A percentile compares a stretch with the other conserved stretches of the same genome.
These are phyloP conservation scores for Leishmania lainsoni DNA, from an alignment of 208 protist genomes.

Conservation along the genomic window DNA sequence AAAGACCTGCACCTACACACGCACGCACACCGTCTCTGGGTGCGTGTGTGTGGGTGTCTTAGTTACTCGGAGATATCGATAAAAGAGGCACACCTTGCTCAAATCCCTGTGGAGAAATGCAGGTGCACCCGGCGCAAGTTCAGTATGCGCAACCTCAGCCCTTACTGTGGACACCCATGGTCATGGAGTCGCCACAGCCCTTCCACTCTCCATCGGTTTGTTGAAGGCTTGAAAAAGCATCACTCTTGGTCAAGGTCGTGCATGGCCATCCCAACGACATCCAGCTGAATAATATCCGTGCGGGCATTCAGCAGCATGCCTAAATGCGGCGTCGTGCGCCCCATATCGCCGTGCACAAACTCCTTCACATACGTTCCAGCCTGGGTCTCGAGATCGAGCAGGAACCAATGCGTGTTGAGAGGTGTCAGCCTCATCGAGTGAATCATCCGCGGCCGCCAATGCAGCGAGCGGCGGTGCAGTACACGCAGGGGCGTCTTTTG, in stretches of 20 bases:
- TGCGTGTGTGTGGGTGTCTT: not conserved
- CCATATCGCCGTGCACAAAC: constrained; percentile 97
- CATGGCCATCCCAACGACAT: constrained; percentile 92
- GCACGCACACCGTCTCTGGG: not conserved
- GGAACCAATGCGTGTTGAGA: constrained; percentile 89
- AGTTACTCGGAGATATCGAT: not conserved
- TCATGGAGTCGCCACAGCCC: not conserved
- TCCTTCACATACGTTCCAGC: constrained; percentile 99
- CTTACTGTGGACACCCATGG: not conserved
- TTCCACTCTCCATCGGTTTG: not conserved
- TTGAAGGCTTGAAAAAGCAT: not conserved
- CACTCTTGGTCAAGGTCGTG: constrained; percentile 49
- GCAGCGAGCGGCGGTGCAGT: constrained; percentile 93
- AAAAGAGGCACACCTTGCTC: not conserved
- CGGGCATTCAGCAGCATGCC: constrained; percentile 75
- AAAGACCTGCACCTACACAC: too few species aligned
- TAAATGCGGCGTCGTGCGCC: constrained; percentile 91
- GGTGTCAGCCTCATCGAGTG: constrained; percentile 69
- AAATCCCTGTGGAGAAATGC: not conserved
- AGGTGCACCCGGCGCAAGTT: not conserved
- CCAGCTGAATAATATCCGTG: constrained; percentile 95
- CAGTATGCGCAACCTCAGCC: not conserved
- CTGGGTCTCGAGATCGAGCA: constrained; percentile 92
- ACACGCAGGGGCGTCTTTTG: constrained; percentile 95
- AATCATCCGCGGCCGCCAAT: constrained; percentile 81